These are phyloP conservation scores for Acacia acuminata DNA, from an alignment of 306 rosid genomes.

Conservation along the genomic window DNA sequence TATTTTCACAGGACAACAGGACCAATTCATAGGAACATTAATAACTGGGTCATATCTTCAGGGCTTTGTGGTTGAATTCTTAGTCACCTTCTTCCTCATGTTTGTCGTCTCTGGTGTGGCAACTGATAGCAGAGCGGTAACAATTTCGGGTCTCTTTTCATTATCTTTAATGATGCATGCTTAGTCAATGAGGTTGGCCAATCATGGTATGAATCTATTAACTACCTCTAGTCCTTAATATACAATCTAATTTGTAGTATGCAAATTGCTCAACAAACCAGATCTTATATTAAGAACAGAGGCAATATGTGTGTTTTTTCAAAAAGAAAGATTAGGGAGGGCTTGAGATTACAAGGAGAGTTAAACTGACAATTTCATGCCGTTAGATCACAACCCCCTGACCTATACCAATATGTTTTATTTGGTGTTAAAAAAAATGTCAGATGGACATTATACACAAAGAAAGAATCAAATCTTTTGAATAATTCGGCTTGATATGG, in stretches of 20 bases:
- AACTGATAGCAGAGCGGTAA: slow-evolving; percentile 89
- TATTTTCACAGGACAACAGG: slow-evolving; percentile 45
- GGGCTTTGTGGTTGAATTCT: slow-evolving; percentile 71
- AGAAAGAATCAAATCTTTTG: neutral
- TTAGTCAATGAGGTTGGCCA: neutral
- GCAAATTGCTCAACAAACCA: too few species aligned
- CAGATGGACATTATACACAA: too few species aligned
- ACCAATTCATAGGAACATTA: slow-evolving; percentile 66
- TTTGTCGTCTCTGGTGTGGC: slow-evolving; percentile 77
- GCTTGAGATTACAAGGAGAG: too few species aligned
- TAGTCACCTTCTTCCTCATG: slow-evolving; percentile 88
- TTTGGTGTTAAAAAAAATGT: neutral
- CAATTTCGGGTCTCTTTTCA: neutral
- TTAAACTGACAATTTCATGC: too few species aligned
- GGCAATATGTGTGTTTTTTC: too few species aligned
- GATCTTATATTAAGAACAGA: too few species aligned
- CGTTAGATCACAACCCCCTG: too few species aligned
- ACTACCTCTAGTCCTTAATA: too few species aligned
- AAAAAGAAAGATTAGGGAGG: too few species aligned
- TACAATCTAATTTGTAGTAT: too few species aligned
- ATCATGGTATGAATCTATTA: neutral
- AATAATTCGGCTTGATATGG: neutral
- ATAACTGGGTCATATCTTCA: slow-evolving; percentile 61
- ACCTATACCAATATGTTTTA: too few species aligned
- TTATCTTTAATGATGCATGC: neutral